Conservation (phyloP, 305 asterid genomes). For the Solanum chacoense region DNA sequence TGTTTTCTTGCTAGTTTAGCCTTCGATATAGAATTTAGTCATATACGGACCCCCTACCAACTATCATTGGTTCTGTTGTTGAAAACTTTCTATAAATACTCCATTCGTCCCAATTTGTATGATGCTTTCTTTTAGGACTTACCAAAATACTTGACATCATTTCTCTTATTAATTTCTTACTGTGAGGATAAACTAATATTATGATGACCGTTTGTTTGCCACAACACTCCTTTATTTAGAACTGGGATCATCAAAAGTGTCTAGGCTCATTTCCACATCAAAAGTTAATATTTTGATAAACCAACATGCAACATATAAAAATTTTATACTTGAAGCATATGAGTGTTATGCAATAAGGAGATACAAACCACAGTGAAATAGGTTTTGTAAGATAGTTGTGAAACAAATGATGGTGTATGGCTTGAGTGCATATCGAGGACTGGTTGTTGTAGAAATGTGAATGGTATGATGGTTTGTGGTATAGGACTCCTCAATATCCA, state of each 20-base stretch:
- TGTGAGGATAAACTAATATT: neutral
- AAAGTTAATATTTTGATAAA: neutral
- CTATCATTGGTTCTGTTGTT: neutral
- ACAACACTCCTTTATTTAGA: neutral
- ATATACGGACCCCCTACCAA: neutral
- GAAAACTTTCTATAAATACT: neutral
- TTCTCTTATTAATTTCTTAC: neutral
- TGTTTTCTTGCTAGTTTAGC: neutral
- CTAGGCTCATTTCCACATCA: neutral
- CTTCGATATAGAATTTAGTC: neutral
- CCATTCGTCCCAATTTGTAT: neutral
- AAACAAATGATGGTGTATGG: neutral
- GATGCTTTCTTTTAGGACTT: neutral
- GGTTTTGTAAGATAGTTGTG: neutral
- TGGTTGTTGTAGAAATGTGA: neutral
- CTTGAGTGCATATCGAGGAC: neutral
- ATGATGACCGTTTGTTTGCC: neutral
- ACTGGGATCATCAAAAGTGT: neutral
- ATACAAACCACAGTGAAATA: neutral
- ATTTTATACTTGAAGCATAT: neutral
- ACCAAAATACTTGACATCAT: neutral
- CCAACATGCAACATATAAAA: neutral
- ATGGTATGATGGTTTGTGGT: neutral
- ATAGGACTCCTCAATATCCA: neutral
- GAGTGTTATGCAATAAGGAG: neutral